Percentiles rank a stretch among this genome's conserved stretches.
Conservation (phyloP, 768 basidiomycete species). For the Lentinula sp. region DNA sequence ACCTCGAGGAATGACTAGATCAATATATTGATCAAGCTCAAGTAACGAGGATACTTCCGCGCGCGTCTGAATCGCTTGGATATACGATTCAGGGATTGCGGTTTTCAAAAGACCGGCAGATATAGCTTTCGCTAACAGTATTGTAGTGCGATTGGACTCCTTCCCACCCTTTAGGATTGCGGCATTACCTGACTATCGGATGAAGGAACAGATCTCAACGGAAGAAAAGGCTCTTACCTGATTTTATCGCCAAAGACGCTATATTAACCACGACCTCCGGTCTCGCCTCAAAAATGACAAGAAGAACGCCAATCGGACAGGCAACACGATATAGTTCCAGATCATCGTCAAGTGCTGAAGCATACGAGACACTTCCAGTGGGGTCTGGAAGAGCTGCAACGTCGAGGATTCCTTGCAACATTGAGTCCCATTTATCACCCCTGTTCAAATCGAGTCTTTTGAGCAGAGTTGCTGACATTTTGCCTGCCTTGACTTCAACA, state of each 20-base stretch:
- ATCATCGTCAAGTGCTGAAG: constrained; percentile 80
- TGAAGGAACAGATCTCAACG: not conserved
- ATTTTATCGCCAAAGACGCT: constrained; percentile 92
- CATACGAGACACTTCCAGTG: constrained; percentile 81
- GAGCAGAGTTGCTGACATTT: constrained; percentile 78
- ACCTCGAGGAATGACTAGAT: constrained; percentile 94
- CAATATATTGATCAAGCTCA: constrained; percentile 85
- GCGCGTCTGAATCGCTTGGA: constrained; percentile 89
- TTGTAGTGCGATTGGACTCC: constrained; percentile 80
- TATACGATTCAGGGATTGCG: constrained; percentile 68
- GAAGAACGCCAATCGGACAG: constrained; percentile 92
- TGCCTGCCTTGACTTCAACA: constrained; percentile 73
- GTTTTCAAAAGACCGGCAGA: constrained; percentile 70
- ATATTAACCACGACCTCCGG: constrained; percentile 99
- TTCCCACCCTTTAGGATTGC: constrained; percentile 98
- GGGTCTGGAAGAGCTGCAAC: constrained; percentile 86
- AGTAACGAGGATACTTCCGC: constrained; percentile 87
- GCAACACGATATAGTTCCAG: constrained; percentile 91
- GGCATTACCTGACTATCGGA: constrained; percentile 66
- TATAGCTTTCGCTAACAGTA: constrained; percentile 74
- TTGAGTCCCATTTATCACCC: constrained; percentile 89
- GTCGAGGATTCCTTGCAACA: constrained; percentile 86
- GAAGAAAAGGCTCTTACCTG: constrained; percentile 48
- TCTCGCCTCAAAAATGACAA: constrained; percentile 96
- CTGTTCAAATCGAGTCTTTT: constrained; percentile 76